Conservation (phyloP, 2,329 filamentous ascomycete genomes). For the Emericellopsis atlantica region DNA sequence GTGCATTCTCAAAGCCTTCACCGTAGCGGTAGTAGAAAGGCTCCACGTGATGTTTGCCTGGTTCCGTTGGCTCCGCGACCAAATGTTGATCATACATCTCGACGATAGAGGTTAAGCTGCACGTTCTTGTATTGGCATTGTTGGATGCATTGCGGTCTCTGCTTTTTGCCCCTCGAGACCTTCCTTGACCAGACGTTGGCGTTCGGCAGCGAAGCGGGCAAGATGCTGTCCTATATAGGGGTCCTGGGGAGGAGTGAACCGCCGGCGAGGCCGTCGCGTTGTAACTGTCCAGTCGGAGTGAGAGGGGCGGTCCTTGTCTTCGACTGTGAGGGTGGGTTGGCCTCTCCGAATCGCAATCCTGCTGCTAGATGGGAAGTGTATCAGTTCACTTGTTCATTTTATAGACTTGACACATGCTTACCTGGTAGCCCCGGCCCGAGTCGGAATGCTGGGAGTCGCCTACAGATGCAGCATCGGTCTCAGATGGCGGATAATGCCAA, state of each 20-base stretch:
- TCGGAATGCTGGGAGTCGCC: too few species aligned
- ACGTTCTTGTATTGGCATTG: conserved; percentile 25
- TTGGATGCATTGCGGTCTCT: conserved; percentile 20
- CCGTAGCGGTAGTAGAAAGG: conserved; percentile 41
- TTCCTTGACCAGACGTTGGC: conserved; percentile 18
- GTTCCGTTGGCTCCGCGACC: conserved; percentile 12
- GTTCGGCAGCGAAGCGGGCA: conserved; percentile 17
- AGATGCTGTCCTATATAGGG: conserved; percentile 7
- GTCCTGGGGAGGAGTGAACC: conserved; percentile 12
- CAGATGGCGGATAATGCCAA: too few species aligned
- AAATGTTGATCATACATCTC: conserved; percentile 28
- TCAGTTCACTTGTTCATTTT: conserved; percentile 1
- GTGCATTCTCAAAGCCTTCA: conserved; percentile 30
- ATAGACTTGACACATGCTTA: conserved; percentile 35
- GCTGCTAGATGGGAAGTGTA: conserved; percentile 35
- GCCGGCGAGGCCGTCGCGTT: conserved; percentile 26
- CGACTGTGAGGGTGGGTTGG: conserved; percentile 20
- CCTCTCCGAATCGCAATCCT: conserved; percentile 27
- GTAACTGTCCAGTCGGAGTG: conserved; percentile 25
- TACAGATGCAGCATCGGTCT: too few species aligned
- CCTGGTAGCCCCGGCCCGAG: too few species aligned
- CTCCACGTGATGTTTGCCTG: conserved; percentile 14
- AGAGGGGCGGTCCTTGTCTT: conserved; percentile 23
- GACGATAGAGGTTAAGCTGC: conserved; percentile 36
- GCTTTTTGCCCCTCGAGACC: conserved; percentile 14